Conservation (phyloP, 805 yeast genomes). For the Lipomyces spencermartinsiae region DNA sequence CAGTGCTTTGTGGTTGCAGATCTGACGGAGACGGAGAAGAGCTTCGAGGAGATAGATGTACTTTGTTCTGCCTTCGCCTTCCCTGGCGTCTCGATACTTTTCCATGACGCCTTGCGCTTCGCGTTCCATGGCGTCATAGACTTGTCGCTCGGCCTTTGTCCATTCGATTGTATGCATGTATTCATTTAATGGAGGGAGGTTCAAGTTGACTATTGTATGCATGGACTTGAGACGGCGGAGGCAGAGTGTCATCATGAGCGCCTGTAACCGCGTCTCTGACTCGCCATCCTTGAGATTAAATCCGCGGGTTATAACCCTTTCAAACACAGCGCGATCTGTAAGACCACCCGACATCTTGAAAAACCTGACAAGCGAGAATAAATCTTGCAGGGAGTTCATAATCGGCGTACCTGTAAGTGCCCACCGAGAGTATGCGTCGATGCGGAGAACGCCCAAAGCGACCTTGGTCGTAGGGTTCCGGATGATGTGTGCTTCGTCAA, state of each 20-base stretch:
- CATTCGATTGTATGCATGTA: conserved; percentile 29
- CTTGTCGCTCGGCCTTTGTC: conserved; percentile 27
- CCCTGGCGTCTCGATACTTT: neutral
- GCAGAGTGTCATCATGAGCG: conserved; percentile 27
- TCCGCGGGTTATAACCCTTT: conserved; percentile 14
- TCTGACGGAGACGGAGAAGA: conserved; percentile 81
- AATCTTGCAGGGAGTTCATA: conserved; percentile 60
- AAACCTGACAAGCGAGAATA: conserved; percentile 54
- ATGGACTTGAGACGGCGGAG: conserved; percentile 32
- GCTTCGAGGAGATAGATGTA: conserved; percentile 71
- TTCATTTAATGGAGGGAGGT: conserved; percentile 29
- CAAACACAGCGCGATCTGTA: conserved; percentile 17
- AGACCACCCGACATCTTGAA: conserved; percentile 24
- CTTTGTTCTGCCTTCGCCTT: conserved; percentile 6
- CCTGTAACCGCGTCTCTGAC: conserved; percentile 34
- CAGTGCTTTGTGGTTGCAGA: conserved; percentile 66
- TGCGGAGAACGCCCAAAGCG: conserved; percentile 19
- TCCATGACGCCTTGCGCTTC: conserved; percentile 25
- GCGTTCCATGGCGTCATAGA: conserved; percentile 30
- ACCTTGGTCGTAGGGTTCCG: conserved; percentile 31
- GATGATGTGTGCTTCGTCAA: conserved; percentile 67
- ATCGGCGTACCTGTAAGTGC: conserved; percentile 54
- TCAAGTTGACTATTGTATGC: conserved; percentile 24
- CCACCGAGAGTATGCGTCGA: conserved; percentile 33
- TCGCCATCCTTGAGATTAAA: conserved; percentile 15